Evolutionary conservation across 2,329 filamentous ascomycete genomes (phyloP).

Genomic region (Epichloe festucae): DNA sequence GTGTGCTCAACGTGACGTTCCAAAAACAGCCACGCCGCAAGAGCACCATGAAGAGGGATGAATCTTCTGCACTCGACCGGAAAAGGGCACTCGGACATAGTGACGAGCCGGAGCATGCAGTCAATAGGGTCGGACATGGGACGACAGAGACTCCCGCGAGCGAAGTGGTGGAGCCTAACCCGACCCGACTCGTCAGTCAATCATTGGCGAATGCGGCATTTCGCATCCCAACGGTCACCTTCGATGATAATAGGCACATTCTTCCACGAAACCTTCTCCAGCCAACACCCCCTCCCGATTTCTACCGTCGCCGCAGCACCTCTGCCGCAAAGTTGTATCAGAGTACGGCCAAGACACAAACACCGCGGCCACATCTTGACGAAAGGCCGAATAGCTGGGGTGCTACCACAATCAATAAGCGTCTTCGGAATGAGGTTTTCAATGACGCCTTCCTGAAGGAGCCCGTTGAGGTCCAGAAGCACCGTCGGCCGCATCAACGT

Average conservation of each 20-base stretch:
- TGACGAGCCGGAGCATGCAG: not conserved
- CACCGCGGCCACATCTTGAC: constrained; percentile 30
- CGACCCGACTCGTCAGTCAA: constrained; percentile 48
- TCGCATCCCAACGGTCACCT: constrained; percentile 77
- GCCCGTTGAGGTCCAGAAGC: constrained; percentile 66
- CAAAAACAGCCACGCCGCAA: constrained; percentile 65
- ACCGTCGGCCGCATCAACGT: constrained; percentile 57
- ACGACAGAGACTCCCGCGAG: constrained; percentile 5
- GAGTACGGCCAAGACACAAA: constrained; percentile 4
- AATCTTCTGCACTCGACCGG: constrained; percentile 22
- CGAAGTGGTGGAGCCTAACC: constrained; percentile 9
- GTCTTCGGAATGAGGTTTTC: constrained; percentile 79
- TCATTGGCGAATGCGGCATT: constrained; percentile 54
- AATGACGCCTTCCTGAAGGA: constrained; percentile 83
- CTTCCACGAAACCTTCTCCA: constrained; percentile 74
- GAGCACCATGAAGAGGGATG: constrained; percentile 40
- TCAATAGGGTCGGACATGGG: constrained; percentile 2
- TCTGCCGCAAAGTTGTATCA: constrained; percentile 16
- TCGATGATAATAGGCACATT: constrained; percentile 89
- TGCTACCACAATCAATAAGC: constrained; percentile 80
- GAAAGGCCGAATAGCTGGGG: constrained; percentile 64
- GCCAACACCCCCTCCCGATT: constrained; percentile 31
- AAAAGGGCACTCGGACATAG: constrained; percentile 21
- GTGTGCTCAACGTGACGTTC: constrained; percentile 91
- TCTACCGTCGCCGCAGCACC: constrained; percentile 20